Evolutionary conservation across 164 flowering plant species (phyloP).

Genomic region (Annona squamosa): DNA sequence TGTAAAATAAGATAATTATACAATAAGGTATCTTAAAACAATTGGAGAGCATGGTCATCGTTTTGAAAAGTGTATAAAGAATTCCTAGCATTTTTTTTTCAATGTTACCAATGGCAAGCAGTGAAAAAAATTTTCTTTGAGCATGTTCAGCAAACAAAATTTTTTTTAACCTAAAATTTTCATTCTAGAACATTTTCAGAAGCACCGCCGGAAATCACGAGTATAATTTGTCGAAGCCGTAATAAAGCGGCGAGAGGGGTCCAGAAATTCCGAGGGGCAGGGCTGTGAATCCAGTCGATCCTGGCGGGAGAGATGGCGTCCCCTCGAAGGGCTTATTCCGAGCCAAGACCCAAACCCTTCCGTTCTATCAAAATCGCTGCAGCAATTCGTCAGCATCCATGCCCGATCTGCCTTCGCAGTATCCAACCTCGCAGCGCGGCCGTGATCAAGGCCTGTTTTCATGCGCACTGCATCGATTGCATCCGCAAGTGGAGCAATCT

Average conservation of each 20-base stretch:
- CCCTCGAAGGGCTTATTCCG: neutral
- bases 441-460: slow-evolving; percentile 38
- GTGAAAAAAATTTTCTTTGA: too few species aligned
- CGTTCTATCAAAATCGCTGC: slow-evolving; percentile 10
- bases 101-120: too few species aligned
- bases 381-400: slow-evolving; percentile 33
- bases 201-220: too few species aligned
- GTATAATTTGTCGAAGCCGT: neutral
- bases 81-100: too few species aligned
- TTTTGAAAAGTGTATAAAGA: too few species aligned
- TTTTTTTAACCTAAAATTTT: too few species aligned
- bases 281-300: neutral
- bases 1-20: too few species aligned
- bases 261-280: neutral
- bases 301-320: neutral
- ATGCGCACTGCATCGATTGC: slow-evolving; percentile 55
- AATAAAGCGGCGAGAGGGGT: neutral
- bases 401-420: slow-evolving; percentile 51
- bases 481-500: slow-evolving; percentile 59
- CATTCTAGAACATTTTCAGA: too few species aligned
- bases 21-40: too few species aligned
- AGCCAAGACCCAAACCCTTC: neutral
- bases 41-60: too few species aligned
- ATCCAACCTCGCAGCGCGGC: slow-evolving; percentile 31
- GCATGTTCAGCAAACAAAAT: too few species aligned